Evolutionary conservation across 352 stramenopile species (phyloP).

Genomic region (Phytophthora pseudosyringae): DNA sequence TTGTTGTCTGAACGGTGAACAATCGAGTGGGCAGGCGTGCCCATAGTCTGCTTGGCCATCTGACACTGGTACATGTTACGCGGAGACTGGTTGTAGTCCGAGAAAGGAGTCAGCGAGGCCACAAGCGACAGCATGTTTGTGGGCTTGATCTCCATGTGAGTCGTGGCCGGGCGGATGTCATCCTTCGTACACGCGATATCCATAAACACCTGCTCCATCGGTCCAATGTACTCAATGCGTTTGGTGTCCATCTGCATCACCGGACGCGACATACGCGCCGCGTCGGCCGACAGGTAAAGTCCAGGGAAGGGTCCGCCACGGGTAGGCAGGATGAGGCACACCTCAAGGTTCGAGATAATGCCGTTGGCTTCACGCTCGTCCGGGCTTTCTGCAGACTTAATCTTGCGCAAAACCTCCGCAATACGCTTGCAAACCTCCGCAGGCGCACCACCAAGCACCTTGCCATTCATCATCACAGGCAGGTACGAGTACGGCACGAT

Average conservation of each 20-base stretch:
- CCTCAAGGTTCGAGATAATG: conserved; percentile 82
- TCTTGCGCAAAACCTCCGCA: conserved; percentile 59
- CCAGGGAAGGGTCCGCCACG: conserved; percentile 96
- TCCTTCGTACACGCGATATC: conserved; percentile 97
- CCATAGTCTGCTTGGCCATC: conserved; percentile 99
- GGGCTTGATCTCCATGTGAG: conserved; percentile 98
- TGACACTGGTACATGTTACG: conserved; percentile 99
- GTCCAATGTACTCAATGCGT: conserved; percentile 96
- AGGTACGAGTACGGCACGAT: conserved; percentile 93
- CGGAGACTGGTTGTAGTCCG: conserved; percentile 99
- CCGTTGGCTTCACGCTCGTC: conserved; percentile 70
- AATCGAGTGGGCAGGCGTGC: conserved; percentile 97
- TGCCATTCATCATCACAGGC: conserved; percentile 97
- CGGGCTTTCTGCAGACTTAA: conserved; percentile 66
- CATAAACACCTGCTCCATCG: conserved; percentile 98
- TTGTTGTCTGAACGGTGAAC: conserved; percentile 98
- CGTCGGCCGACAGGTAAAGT: conserved; percentile 97
- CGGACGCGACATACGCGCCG: conserved; percentile 93
- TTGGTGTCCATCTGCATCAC: conserved; percentile 93
- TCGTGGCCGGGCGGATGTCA: conserved; percentile 96
- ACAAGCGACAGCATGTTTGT: conserved; percentile 99
- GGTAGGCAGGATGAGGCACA: conserved; percentile 81
- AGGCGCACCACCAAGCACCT: conserved; percentile 93
- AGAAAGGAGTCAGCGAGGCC: conserved; percentile 98
- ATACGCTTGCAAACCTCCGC: conserved; percentile 90